phyloP scores from a whole-genome alignment of 805 yeast species.

The Wickerhamomyces canadensis region DNA sequence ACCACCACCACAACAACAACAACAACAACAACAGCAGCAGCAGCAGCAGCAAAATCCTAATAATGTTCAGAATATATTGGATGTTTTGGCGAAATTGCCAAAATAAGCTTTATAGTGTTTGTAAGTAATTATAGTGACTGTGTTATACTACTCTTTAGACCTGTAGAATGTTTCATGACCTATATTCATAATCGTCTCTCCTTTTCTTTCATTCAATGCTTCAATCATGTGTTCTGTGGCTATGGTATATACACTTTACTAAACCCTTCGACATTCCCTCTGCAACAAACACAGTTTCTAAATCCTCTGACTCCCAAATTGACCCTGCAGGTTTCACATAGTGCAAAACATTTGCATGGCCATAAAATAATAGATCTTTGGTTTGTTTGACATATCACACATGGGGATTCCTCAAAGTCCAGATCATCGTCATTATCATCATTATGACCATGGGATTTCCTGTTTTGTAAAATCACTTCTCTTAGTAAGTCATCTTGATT shows the following conservation, averaged over 20 bases:
- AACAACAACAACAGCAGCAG: conserved; percentile 10
- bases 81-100: conserved; percentile 33
- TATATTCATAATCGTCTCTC: no score
- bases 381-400: conserved; percentile 79
- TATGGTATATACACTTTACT: conserved; percentile 32
- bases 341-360: conserved; percentile 90
- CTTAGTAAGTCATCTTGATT: conserved; percentile 25
- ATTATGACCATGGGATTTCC: conserved; percentile 22
- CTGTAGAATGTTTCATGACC: no score
- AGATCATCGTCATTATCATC: conserved; percentile 14
- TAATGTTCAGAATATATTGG: conserved; percentile 33
- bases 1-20: conserved; percentile 4
- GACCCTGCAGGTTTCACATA: conserved; percentile 80
- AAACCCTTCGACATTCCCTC: conserved; percentile 60
- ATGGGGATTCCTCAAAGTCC: conserved; percentile 36
- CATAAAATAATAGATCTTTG: conserved; percentile 76
- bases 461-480: conserved; percentile 23
- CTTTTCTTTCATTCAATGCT: no score
- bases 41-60: conserved; percentile 21
- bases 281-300: conserved; percentile 80
- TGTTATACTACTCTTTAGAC: no score
- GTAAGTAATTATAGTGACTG: no score
- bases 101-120: no score
- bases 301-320: conserved; percentile 68
- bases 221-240: no score